These are phyloP conservation scores for Cercospora zeae-maydis DNA, from an alignment of 2,329 filamentous ascomycete genomes.

Conservation along the genomic window DNA sequence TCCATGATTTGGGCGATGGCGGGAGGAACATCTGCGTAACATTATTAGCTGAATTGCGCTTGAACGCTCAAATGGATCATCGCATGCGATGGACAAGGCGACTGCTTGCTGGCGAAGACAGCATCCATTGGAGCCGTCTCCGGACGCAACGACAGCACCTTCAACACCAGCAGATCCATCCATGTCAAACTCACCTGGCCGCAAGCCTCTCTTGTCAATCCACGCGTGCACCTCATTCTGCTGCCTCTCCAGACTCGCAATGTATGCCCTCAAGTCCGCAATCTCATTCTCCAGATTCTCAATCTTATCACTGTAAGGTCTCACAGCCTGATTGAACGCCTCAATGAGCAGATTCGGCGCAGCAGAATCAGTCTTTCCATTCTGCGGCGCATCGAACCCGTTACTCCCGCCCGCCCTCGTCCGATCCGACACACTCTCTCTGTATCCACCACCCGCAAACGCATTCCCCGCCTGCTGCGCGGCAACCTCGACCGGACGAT, in stretches of 20 bases:
- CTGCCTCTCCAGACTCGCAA: conserved; percentile 52
- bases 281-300: conserved; percentile 51
- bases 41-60: conserved; percentile 1
- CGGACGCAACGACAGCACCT: neutral
- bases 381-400: conserved; percentile 24
- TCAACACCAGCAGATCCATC: neutral
- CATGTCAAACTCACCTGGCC: conserved; percentile 48
- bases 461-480: conserved; percentile 13
- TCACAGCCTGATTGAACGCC: conserved; percentile 53
- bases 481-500: conserved; percentile 40
- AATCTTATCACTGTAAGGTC: conserved; percentile 53
- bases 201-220: conserved; percentile 54
- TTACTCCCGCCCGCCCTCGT: conserved; percentile 10
- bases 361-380: conserved; percentile 36
- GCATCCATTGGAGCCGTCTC: neutral
- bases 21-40: conserved; percentile 47
- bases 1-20: conserved; percentile 54
- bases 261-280: conserved; percentile 48
- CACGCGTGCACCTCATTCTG: conserved; percentile 51
- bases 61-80: neutral
- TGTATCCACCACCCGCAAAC: neutral
- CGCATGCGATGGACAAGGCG: neutral
- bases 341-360: conserved; percentile 51
- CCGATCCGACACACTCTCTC: conserved; percentile 4
- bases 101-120: too few relatives aligned